A percentile compares a stretch with the other conserved stretches of the same genome.
Evolutionary conservation across 495 filamentous ascomycete species (phyloP).

Genomic region (Neurospora sp.): DNA sequence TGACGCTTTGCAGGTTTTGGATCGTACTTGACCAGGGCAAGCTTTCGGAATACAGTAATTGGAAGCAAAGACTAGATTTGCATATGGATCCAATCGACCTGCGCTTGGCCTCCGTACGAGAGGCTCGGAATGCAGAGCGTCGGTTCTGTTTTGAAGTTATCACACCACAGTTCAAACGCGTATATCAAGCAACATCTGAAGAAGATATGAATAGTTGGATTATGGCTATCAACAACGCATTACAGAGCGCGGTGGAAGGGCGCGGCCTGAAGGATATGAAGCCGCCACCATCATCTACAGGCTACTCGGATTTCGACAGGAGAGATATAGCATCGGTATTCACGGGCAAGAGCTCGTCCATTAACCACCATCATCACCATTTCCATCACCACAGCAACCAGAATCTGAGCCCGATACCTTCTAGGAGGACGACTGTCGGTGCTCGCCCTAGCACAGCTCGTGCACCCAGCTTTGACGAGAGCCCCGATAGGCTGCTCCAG

Average conservation of each 20-base stretch:
- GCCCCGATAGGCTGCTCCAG: slow-evolving; percentile 71
- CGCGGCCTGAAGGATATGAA: slow-evolving; percentile 44
- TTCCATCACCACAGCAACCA: slow-evolving; percentile 40
- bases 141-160: slow-evolving; percentile 99
- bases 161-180: slow-evolving; percentile 89
- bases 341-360: slow-evolving; percentile 85
- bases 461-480: slow-evolving; percentile 64
- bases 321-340: slow-evolving; percentile 84
- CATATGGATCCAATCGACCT: slow-evolving; percentile 99
- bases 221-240: slow-evolving; percentile 87
- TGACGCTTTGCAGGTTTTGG: slow-evolving; percentile 64
- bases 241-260: slow-evolving; percentile 90
- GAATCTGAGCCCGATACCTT: slow-evolving; percentile 43
- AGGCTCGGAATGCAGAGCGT: slow-evolving; percentile 86
- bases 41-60: slow-evolving; percentile 96
- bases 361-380: slow-evolving; percentile 17
- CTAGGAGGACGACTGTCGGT: slow-evolving; percentile 76
- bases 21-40: slow-evolving; percentile 95
- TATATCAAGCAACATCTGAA: slow-evolving; percentile 95
- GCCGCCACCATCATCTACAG: slow-evolving; percentile 29
- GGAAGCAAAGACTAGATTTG: slow-evolving; percentile 93
- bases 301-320: slow-evolving; percentile 46
- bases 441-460: slow-evolving; percentile 71
- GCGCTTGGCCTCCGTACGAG: slow-evolving; percentile 90
- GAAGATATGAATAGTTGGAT: slow-evolving; percentile 99